Evolutionary conservation across 1,284 basidiomycete genomes (phyloP).

Genomic region (Porodaedalea pini): DNA sequence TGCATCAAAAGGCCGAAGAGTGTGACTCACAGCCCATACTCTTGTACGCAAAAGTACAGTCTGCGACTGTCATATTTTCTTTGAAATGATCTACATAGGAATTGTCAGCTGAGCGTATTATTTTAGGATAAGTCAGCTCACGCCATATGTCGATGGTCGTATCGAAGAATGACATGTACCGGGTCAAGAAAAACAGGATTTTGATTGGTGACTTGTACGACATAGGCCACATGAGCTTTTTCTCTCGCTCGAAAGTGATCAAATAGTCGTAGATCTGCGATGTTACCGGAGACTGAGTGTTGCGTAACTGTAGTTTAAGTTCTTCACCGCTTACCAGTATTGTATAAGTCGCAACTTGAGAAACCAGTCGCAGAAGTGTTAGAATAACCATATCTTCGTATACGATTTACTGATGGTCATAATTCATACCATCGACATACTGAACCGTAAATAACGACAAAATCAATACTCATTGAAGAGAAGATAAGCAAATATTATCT

Average conservation of each 20-base stretch:
- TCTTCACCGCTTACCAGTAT: neutral
- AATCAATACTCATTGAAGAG: too few species aligned
- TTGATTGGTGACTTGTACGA: neutral
- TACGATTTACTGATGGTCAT: too few species aligned
- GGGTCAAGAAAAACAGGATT: neutral
- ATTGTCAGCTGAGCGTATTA: neutral
- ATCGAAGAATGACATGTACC: slow-evolving; percentile 1
- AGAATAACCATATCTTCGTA: too few species aligned
- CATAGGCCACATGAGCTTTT: neutral
- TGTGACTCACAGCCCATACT: neutral
- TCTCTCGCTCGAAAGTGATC: neutral
- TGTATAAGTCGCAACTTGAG: neutral
- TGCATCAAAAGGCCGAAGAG: neutral
- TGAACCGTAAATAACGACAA: too few species aligned
- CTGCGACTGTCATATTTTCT: neutral
- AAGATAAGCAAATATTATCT: too few species aligned
- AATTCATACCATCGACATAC: too few species aligned
- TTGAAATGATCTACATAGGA: neutral
- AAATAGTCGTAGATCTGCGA: slow-evolving; percentile 1
- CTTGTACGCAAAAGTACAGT: neutral
- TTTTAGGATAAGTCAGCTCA: neutral
- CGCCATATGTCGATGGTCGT: neutral
- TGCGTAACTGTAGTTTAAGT: neutral
- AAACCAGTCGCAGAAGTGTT: too few species aligned
- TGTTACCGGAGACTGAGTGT: neutral